These are phyloP conservation scores for Candida andamanensis DNA, from an alignment of 805 yeast species.

Conservation along the genomic window DNA sequence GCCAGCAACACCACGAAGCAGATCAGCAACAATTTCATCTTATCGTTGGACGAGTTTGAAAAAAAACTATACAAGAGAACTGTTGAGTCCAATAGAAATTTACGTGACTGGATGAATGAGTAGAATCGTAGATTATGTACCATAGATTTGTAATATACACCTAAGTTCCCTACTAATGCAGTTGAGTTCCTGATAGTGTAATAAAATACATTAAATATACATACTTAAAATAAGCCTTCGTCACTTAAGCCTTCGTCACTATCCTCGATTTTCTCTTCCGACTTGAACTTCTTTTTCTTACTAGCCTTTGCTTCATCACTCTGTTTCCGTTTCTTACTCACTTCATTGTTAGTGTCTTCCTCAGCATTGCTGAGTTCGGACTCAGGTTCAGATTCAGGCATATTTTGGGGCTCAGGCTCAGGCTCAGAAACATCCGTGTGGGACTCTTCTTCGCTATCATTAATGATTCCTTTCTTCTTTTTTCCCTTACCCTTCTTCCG, in stretches of 20 bases:
- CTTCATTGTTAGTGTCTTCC: slow-evolving; percentile 16
- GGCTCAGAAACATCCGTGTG: slow-evolving; percentile 13
- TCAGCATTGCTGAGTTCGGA: slow-evolving; percentile 28
- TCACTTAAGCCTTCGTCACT: slow-evolving; percentile 44
- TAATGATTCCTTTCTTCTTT: slow-evolving; percentile 27
- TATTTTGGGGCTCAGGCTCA: slow-evolving; percentile 8
- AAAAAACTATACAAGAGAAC: slow-evolving; percentile 51
- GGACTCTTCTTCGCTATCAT: slow-evolving; percentile 28
- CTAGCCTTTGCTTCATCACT: slow-evolving; percentile 27
- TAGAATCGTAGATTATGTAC: slow-evolving; percentile 2
- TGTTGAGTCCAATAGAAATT: slow-evolving; percentile 41
- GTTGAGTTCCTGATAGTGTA: not conserved
- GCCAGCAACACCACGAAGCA: slow-evolving; percentile 53
- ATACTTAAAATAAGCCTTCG: slow-evolving; percentile 22
- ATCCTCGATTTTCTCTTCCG: slow-evolving; percentile 36
- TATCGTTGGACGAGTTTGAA: slow-evolving; percentile 74
- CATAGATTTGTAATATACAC: too few relatives aligned
- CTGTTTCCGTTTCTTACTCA: slow-evolving; percentile 12
- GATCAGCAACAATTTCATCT: slow-evolving; percentile 48
- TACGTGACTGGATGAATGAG: slow-evolving; percentile 31
- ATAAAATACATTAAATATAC: not conserved
- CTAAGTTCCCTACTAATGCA: not conserved
- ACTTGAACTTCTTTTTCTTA: slow-evolving; percentile 19
- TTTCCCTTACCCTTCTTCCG: slow-evolving; percentile 19
- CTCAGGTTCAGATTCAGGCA: slow-evolving; percentile 13